These are phyloP conservation scores for Wickerhamiella hasegawae DNA, from an alignment of 805 yeast species.

Conservation along the genomic window DNA sequence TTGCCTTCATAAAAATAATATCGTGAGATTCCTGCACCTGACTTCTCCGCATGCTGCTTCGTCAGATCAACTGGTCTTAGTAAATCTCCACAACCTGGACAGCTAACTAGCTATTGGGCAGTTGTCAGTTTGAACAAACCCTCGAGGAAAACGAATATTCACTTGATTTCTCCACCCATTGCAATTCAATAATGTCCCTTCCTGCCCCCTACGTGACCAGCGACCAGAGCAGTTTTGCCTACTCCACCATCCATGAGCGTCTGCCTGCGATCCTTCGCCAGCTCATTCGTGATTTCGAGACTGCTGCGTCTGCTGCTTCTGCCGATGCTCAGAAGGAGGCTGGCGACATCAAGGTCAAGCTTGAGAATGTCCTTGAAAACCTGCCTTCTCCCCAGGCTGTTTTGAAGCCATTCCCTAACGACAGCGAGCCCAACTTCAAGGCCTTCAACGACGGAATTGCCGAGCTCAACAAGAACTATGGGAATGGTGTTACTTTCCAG, in stretches of 20 bases:
- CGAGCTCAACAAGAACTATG: conserved; percentile 24
- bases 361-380: conserved; percentile 28
- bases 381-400: conserved; percentile 23
- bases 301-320: conserved; percentile 17
- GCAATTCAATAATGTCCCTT: too few relatives aligned
- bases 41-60: too few relatives aligned
- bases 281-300: conserved; percentile 46
- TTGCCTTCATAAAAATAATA: too few relatives aligned
- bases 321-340: conserved; percentile 31
- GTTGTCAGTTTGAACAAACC: too few relatives aligned
- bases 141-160: too few relatives aligned
- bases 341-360: conserved; percentile 25
- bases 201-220: conserved; percentile 35
- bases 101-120: too few relatives aligned
- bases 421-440: conserved; percentile 28
- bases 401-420: conserved; percentile 28
- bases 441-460: conserved; percentile 44
- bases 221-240: conserved; percentile 69
- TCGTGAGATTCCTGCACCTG: too few relatives aligned
- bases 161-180: too few relatives aligned
- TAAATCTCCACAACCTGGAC: too few relatives aligned
- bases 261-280: conserved; percentile 77
- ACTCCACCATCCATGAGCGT: conserved; percentile 56
- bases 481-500: not conserved
- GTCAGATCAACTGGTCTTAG: too few relatives aligned